Conservation (phyloP, 805 yeast species). For the Danielia reshetovae region DNA sequence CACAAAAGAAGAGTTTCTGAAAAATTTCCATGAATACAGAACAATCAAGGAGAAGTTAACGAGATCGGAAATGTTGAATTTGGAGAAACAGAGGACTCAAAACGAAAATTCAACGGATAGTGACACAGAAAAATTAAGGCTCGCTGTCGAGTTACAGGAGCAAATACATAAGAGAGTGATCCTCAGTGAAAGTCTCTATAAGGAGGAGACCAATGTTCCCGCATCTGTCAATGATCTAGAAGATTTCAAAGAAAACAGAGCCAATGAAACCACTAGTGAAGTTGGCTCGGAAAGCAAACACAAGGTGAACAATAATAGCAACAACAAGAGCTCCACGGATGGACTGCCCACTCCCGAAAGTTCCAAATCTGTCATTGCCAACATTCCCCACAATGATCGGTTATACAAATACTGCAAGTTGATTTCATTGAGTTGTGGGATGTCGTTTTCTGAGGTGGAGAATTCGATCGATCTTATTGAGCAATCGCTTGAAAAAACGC, state of each 20-base stretch:
- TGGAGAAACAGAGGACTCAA: constrained; percentile 1
- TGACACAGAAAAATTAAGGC: neutral
- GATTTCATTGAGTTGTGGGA: constrained; percentile 41
- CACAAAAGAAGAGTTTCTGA: constrained; percentile 26
- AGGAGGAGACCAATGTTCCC: constrained; percentile 22
- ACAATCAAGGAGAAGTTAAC: constrained; percentile 12
- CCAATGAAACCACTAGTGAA: neutral
- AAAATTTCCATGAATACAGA: constrained; percentile 9
- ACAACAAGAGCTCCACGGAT: neutral
- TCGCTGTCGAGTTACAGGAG: constrained; percentile 25
- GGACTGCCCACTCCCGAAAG: neutral
- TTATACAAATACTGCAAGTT: constrained; percentile 38
- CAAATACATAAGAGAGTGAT: constrained; percentile 21
- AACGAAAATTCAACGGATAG: neutral
- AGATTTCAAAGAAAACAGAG: constrained; percentile 17
- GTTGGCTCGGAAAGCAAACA: constrained; percentile 1
- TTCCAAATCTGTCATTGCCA: constrained; percentile 17
- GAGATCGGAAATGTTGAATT: constrained; percentile 2
- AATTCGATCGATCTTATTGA: constrained; percentile 40
- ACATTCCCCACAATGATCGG: constrained; percentile 28
- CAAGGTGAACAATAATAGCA: neutral
- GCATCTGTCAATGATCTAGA: constrained; percentile 9
- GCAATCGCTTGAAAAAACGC: constrained; percentile 29
- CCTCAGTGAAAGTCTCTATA: constrained; percentile 16
- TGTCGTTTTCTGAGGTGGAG: constrained; percentile 38